Conservation (phyloP, 1,139 yeast species). For the Debaryomycetaceae sp. region DNA sequence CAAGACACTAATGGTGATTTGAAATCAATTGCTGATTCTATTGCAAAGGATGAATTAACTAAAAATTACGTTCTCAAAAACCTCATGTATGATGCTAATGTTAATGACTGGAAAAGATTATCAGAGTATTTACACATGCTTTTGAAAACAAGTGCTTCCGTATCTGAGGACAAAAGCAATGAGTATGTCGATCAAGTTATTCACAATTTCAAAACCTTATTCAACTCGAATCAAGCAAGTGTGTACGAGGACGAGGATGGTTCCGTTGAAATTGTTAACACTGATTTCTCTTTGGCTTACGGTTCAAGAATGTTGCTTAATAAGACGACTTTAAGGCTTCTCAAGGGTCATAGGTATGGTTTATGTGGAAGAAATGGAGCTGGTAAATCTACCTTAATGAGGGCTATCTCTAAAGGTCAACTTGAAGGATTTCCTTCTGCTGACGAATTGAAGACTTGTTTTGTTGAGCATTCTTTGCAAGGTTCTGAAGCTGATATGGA, state of each 20-base stretch:
- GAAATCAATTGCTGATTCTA: slow-evolving; percentile 16
- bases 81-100: slow-evolving; percentile 73
- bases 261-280: slow-evolving; percentile 78
- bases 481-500: slow-evolving; percentile 93
- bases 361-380: slow-evolving; percentile 99
- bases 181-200: slow-evolving; percentile 48
- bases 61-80: slow-evolving; percentile 53
- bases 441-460: slow-evolving; percentile 84
- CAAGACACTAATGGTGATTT: slow-evolving; percentile 33
- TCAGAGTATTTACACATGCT: slow-evolving; percentile 52
- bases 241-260: slow-evolving; percentile 62
- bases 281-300: slow-evolving; percentile 93
- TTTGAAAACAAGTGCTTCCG: slow-evolving; percentile 24
- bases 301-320: slow-evolving; percentile 96
- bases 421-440: slow-evolving; percentile 96
- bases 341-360: slow-evolving; percentile 97
- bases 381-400: slow-evolving; percentile 96
- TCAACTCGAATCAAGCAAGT: slow-evolving; percentile 59
- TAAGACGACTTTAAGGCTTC: slow-evolving; percentile 80
- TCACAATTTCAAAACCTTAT: slow-evolving; percentile 57
- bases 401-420: slow-evolving; percentile 96
- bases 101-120: slow-evolving; percentile 84
- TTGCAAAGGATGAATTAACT: slow-evolving; percentile 31
- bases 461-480: slow-evolving; percentile 95
- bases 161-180: slow-evolving; percentile 35